Evolutionary conservation across 1,284 basidiomycete species (phyloP).

Genomic region (Pseudozyma tsukubaensis): DNA sequence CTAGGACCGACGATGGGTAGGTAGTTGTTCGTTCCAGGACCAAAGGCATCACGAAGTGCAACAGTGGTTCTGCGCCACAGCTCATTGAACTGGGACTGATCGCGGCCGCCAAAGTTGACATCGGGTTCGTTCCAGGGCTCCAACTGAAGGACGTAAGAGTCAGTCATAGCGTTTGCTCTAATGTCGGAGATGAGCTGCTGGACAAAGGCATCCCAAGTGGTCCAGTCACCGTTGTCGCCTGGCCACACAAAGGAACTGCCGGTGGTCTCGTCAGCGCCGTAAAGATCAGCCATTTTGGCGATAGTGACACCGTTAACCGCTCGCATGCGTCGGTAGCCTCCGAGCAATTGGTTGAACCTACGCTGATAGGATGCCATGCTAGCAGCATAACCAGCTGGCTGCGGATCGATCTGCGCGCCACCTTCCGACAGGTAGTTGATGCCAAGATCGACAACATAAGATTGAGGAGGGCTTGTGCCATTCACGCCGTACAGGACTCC

Average conservation of each 20-base stretch:
- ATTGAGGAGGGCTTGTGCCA: conserved; percentile 23
- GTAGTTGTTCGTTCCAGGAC: conserved; percentile 1
- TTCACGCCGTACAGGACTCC: conserved; percentile 30
- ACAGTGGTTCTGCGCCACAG: conserved; percentile 17
- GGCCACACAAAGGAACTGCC: conserved; percentile 13
- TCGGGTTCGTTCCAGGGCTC: conserved; percentile 27
- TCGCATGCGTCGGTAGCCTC: conserved; percentile 20
- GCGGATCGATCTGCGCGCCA: conserved; percentile 24
- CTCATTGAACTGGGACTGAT: conserved; percentile 23
- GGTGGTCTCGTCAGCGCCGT: conserved; percentile 22
- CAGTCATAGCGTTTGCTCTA: conserved; percentile 18
- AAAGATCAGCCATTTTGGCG: conserved; percentile 29
- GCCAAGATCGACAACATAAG: conserved; percentile 15
- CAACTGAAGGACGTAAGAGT: conserved; percentile 13
- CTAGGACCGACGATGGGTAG: conserved; percentile 20
- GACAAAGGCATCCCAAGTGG: conserved; percentile 23
- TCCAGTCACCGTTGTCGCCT: conserved; percentile 31
- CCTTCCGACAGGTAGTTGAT: conserved; percentile 30
- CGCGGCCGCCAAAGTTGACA: conserved; percentile 20
- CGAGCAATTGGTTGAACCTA: conserved; percentile 15
- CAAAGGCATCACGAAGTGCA: conserved; percentile 13
- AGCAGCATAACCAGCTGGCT: conserved; percentile 19
- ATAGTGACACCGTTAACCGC: conserved; percentile 16
- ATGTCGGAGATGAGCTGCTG: conserved; percentile 28
- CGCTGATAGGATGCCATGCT: conserved; percentile 14